These are phyloP conservation scores for Didymella sp. DNA, from an alignment of 2,329 filamentous ascomycete species.

Conservation along the genomic window DNA sequence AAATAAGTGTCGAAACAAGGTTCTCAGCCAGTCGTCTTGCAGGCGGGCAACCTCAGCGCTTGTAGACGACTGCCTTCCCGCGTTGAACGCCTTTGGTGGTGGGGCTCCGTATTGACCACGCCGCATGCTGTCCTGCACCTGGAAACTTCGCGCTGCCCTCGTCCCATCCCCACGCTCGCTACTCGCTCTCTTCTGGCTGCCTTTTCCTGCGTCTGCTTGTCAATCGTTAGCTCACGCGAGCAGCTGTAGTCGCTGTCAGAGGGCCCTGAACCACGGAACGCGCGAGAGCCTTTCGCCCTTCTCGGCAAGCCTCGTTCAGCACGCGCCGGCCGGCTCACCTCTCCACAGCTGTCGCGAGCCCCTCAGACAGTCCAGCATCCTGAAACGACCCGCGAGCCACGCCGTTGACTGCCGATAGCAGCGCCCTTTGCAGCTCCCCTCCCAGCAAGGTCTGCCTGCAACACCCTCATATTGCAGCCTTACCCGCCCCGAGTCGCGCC, in stretches of 20 bases:
- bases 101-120: constrained; percentile 13
- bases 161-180: constrained; percentile 15
- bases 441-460: constrained; percentile 5
- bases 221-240: constrained; percentile 16
- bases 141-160: constrained; percentile 4
- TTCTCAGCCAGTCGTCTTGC: constrained; percentile 28
- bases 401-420: constrained; percentile 19
- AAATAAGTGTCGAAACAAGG: constrained; percentile 11
- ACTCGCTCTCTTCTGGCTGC: constrained; percentile 2
- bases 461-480: constrained; percentile 10
- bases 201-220: constrained; percentile 7
- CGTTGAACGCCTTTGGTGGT: constrained; percentile 5
- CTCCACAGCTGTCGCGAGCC: constrained; percentile 32
- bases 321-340: constrained; percentile 34
- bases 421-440: constrained; percentile 2
- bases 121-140: constrained; percentile 23
- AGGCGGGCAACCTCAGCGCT: constrained; percentile 40
- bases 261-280: constrained; percentile 22
- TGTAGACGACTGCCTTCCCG: constrained; percentile 28
- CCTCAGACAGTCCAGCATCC: constrained; percentile 31
- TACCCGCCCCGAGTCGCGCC: constrained; percentile 24
- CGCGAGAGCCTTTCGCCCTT: constrained; percentile 29
- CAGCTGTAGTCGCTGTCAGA: constrained; percentile 17
- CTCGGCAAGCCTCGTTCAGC: constrained; percentile 40
- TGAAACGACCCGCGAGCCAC: constrained; percentile 35